phyloP scores from a whole-genome alignment of 75 land plant genomes.

The Larix kaempferi region DNA sequence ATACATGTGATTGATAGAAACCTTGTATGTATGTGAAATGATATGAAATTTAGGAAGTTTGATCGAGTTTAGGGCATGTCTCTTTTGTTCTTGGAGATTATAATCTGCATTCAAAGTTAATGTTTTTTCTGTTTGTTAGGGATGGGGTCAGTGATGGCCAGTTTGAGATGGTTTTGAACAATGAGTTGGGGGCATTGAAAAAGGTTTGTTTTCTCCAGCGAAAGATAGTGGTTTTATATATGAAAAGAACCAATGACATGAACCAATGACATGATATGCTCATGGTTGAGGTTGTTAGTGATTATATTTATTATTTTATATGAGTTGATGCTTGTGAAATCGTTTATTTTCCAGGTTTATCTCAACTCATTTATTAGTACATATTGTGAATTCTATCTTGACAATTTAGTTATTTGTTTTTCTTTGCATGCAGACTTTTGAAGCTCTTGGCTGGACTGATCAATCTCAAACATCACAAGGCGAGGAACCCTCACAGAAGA shows the following conservation, averaged over 20 bases:
- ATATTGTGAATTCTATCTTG: too few relatives aligned
- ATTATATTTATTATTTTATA: too few relatives aligned
- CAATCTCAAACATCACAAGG: background rate
- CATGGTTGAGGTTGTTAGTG: too few relatives aligned
- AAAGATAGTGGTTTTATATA: too few relatives aligned
- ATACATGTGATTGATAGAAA: background rate
- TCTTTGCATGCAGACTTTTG: background rate
- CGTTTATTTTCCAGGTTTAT: too few relatives aligned
- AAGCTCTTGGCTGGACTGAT: constrained; percentile 6
- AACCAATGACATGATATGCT: too few relatives aligned
- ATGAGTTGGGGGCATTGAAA: constrained; percentile 24
- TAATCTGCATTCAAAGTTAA: constrained; percentile 22
- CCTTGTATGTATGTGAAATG: background rate
- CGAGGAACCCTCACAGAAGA: constrained; percentile 9
- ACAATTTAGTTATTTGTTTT: too few relatives aligned
- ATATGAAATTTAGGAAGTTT: background rate
- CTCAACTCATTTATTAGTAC: too few relatives aligned
- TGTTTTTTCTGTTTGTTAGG: constrained; percentile 16
- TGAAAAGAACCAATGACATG: too few relatives aligned
- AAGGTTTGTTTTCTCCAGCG: constrained; percentile 4
- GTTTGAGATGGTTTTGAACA: constrained; percentile 30
- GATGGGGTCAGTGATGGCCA: constrained; percentile 46
- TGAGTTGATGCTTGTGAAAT: too few relatives aligned
- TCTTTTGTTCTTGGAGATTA: background rate
- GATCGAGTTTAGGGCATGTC: background rate